Evolutionary conservation across 2,329 filamentous ascomycete species (phyloP).

Genomic region (Beauveria varroae): DNA sequence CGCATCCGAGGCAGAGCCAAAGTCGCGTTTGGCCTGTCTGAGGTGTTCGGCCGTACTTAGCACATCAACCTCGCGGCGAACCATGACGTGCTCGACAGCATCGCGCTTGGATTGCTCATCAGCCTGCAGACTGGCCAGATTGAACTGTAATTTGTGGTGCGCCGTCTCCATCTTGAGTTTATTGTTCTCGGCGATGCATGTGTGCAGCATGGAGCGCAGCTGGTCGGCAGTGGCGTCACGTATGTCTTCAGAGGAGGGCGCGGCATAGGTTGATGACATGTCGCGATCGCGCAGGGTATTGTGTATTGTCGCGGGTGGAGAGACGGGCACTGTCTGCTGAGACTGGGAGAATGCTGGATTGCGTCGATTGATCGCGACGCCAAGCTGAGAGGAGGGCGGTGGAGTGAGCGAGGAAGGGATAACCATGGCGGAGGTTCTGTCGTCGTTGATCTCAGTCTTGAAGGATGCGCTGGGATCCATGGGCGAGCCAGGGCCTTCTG

Average conservation of each 20-base stretch:
- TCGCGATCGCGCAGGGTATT: conserved; percentile 26
- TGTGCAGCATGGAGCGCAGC: conserved; percentile 48
- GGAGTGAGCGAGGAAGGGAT: conserved; percentile 53
- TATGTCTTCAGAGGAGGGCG: conserved; percentile 43
- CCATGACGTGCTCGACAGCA: conserved; percentile 86
- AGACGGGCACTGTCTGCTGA: conserved; percentile 43
- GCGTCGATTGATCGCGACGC: conserved; percentile 22
- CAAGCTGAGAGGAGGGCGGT: conserved; percentile 47
- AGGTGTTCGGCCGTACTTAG: conserved; percentile 67
- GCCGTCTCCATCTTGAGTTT: conserved; percentile 72
- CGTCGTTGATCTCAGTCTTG: conserved; percentile 43
- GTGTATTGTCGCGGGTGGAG: conserved; percentile 43
- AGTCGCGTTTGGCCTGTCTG: conserved; percentile 49
- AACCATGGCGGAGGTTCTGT: conserved; percentile 33
- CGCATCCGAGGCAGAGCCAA: conserved; percentile 44
- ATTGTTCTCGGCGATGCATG: conserved; percentile 47
- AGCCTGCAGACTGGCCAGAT: conserved; percentile 74
- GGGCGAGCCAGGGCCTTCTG: conserved; percentile 48
- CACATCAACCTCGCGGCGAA: conserved; percentile 79
- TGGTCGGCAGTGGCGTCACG: conserved; percentile 46
- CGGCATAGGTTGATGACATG: conserved; percentile 27
- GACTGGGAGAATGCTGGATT: conserved; percentile 28
- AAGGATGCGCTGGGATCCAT: conserved; percentile 41
- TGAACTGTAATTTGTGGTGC: conserved; percentile 86
- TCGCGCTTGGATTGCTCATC: conserved; percentile 80